phyloP scores from a whole-genome alignment of 495 filamentous ascomycete genomes.

The Immersiella caudata region DNA sequence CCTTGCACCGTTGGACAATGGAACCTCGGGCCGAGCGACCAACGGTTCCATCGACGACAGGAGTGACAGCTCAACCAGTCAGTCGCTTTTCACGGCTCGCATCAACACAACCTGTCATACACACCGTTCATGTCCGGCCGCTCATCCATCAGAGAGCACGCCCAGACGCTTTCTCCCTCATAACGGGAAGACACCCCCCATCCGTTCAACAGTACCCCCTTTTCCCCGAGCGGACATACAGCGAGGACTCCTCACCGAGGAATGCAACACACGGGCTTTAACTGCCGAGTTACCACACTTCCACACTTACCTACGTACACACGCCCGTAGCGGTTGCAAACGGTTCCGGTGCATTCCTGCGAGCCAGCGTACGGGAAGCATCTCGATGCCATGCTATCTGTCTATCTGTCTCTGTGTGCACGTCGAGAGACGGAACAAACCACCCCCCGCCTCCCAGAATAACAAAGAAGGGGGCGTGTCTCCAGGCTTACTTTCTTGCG shows the following conservation, averaged over 20 bases:
- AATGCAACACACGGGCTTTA: background rate
- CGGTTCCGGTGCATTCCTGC: background rate
- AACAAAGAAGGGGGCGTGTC: background rate
- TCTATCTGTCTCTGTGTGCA: background rate
- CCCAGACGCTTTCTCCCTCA: background rate
- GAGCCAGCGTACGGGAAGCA: background rate
- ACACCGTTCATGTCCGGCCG: background rate
- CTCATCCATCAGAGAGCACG: background rate
- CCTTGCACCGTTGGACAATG: background rate
- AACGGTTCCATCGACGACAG: background rate
- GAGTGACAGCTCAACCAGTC: background rate
- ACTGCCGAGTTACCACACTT: background rate
- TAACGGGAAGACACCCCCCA: background rate
- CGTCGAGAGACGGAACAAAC: background rate
- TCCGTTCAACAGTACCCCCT: background rate
- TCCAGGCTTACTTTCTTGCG: background rate
- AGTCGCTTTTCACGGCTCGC: background rate
- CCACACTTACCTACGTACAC: background rate
- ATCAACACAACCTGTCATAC: background rate
- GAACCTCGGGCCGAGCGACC: slow-evolving; percentile 25
- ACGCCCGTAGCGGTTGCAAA: background rate
- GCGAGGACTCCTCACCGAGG: background rate
- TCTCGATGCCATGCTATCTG: background rate
- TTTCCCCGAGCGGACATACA: background rate
- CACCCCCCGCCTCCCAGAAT: background rate